These are phyloP conservation scores for Pythium rhizo-oryzae DNA, from an alignment of 352 stramenopile genomes.

Conservation along the genomic window DNA sequence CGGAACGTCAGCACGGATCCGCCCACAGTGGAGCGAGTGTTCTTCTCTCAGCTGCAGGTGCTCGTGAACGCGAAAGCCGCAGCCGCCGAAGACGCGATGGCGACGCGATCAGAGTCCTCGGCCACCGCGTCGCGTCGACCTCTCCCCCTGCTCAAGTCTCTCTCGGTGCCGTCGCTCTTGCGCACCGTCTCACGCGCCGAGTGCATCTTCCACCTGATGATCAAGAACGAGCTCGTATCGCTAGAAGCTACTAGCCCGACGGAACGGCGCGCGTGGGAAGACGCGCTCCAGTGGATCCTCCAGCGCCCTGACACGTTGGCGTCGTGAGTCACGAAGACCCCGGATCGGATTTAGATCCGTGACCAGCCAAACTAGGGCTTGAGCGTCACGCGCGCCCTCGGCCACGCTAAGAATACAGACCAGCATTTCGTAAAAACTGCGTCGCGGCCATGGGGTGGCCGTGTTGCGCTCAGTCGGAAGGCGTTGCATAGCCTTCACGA, in stretches of 20 bases:
- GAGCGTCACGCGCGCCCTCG: neutral
- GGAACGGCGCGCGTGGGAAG: conserved; percentile 42
- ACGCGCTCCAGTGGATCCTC: conserved; percentile 47
- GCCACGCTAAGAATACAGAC: conserved; percentile 24
- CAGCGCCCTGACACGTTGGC: neutral
- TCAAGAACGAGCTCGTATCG: conserved; percentile 42
- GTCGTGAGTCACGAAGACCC: neutral
- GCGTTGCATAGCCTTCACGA: neutral
- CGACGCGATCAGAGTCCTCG: neutral
- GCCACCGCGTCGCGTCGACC: no score
- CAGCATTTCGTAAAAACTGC: neutral
- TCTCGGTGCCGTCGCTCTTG: conserved; percentile 17
- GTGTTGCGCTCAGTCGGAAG: neutral
- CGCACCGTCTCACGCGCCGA: conserved; percentile 23
- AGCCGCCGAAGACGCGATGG: neutral
- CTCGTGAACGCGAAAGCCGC: conserved; percentile 14
- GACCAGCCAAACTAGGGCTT: neutral
- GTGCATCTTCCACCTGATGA: conserved; percentile 40
- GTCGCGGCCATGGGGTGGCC: neutral
- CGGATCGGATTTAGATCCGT: neutral
- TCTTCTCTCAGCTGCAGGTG: conserved; percentile 46
- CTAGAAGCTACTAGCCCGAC: conserved; percentile 36
- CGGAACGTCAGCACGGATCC: conserved; percentile 31
- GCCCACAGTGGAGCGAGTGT: conserved; percentile 41
- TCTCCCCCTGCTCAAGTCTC: no score